These are phyloP conservation scores for Trypanosoma lewisi DNA, from an alignment of 208 protist species.

Conservation along the genomic window DNA sequence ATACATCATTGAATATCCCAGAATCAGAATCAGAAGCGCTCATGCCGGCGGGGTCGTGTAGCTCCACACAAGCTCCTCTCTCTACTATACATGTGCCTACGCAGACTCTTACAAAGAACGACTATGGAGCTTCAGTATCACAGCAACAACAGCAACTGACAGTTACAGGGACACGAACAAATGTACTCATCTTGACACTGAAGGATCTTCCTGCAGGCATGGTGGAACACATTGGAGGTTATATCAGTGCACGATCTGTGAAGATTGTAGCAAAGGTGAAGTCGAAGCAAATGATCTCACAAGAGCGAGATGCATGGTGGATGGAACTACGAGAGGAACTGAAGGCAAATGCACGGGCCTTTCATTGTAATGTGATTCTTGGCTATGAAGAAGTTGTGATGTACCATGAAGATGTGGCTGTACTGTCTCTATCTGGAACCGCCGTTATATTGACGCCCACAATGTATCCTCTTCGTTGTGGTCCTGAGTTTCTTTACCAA, in stretches of 20 bases:
- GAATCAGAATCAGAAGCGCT: not conserved
- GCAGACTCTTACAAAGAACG: not conserved
- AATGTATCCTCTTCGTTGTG: constrained; percentile 55
- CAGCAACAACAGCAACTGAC: not conserved
- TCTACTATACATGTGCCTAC: not conserved
- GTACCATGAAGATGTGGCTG: constrained; percentile 82
- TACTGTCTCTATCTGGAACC: constrained; percentile 87
- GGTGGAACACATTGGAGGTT: constrained; percentile 82
- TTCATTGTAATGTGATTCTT: constrained; percentile 89
- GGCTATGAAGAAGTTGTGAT: constrained; percentile 88
- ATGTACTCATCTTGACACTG: constrained; percentile 77
- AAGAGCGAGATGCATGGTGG: constrained; percentile 92
- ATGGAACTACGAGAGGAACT: constrained; percentile 92
- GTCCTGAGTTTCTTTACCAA: constrained; percentile 65
- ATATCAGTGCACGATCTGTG: constrained; percentile 85
- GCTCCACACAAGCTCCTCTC: not conserved
- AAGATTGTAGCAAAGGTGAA: constrained; percentile 88
- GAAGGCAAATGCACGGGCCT: constrained; percentile 78
- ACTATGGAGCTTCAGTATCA: not conserved
- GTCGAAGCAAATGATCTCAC: constrained; percentile 79
- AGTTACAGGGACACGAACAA: constrained; percentile 28
- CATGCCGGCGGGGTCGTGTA: not conserved
- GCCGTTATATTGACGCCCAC: constrained; percentile 80
- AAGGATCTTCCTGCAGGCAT: constrained; percentile 79
- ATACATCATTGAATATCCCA: not conserved